Conservation (phyloP, 2,329 filamentous ascomycete species). For the Alternaria consortialis region DNA sequence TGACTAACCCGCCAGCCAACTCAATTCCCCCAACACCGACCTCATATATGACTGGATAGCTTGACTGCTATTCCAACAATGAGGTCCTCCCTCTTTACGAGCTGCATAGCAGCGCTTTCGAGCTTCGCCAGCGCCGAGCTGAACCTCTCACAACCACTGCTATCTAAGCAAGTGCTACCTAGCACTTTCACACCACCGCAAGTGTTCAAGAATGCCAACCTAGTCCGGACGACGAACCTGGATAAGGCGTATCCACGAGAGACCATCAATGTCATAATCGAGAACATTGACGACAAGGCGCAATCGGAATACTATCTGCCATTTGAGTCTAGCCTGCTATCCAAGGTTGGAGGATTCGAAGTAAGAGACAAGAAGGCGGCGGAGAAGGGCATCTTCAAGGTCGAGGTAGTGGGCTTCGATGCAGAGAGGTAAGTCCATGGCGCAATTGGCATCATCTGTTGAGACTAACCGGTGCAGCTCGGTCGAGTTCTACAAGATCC, state of each 20-base stretch:
- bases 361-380: conserved; percentile 90
- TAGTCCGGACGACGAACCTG: conserved; percentile 87
- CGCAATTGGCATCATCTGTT: not conserved
- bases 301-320: conserved; percentile 93
- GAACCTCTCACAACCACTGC: conserved; percentile 67
- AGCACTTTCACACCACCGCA: conserved; percentile 80
- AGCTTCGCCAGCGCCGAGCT: conserved; percentile 66
- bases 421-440: conserved; percentile 57
- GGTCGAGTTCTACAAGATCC: conserved; percentile 81
- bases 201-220: conserved; percentile 92
- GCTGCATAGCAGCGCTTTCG: conserved; percentile 66
- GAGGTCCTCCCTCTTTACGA: conserved; percentile 51
- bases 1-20: conserved; percentile 20
- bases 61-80: conserved; percentile 46
- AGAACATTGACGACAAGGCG: conserved; percentile 81
- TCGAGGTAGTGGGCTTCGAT: conserved; percentile 71
- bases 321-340: conserved; percentile 79
- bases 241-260: conserved; percentile 94
- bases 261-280: conserved; percentile 90
- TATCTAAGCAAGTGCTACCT: conserved; percentile 59
- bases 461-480: conserved; percentile 36
- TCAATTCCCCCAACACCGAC: conserved; percentile 19
- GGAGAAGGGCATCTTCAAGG: conserved; percentile 71
- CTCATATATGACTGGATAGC: conserved; percentile 46
- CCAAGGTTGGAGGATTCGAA: conserved; percentile 83